Percentiles rank a stretch among this genome's conserved stretches.
Evolutionary conservation across 345 rosid species (phyloP).

Genomic region (Punica granatum): DNA sequence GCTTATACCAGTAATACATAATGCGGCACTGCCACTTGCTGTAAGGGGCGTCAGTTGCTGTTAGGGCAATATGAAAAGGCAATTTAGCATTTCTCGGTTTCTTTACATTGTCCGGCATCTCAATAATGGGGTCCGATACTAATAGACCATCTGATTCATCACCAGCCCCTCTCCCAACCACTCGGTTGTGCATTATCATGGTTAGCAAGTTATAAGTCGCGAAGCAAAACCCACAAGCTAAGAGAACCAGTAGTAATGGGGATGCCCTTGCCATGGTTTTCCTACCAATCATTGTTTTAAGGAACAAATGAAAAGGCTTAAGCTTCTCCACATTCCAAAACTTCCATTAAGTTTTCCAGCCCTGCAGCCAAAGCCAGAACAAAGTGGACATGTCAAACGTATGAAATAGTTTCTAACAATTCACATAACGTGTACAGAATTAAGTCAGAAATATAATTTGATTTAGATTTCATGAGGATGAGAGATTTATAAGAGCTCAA

Average conservation of each 20-base stretch:
- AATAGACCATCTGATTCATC: constrained; percentile 24
- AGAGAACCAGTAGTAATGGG: constrained; percentile 41
- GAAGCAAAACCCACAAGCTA: constrained; percentile 65
- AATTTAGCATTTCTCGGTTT: constrained; percentile 27
- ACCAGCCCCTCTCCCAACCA: constrained; percentile 19
- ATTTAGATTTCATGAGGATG: background rate
- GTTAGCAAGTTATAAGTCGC: constrained; percentile 73
- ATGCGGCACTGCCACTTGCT: constrained; percentile 97
- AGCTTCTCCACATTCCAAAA: constrained; percentile 4
- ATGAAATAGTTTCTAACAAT: background rate
- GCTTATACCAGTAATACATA: constrained; percentile 92
- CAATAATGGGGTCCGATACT: constrained; percentile 55
- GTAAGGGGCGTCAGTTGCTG: constrained; percentile 83
- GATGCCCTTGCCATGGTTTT: constrained; percentile 54
- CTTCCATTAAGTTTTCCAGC: background rate
- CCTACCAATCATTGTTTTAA: constrained; percentile 22
- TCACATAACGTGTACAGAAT: background rate
- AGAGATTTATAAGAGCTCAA: background rate
- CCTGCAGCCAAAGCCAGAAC: background rate
- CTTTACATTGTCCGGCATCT: constrained; percentile 50
- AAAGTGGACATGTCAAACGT: background rate
- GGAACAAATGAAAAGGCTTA: constrained; percentile 9
- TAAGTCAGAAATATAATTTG: background rate
- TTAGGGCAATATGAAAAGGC: constrained; percentile 78
- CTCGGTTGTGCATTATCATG: constrained; percentile 39